Percentiles rank a stretch among this genome's conserved stretches.
phyloP scores from a whole-genome alignment of 2,329 filamentous ascomycete genomes.

The Aspergillus novofumigatus region DNA sequence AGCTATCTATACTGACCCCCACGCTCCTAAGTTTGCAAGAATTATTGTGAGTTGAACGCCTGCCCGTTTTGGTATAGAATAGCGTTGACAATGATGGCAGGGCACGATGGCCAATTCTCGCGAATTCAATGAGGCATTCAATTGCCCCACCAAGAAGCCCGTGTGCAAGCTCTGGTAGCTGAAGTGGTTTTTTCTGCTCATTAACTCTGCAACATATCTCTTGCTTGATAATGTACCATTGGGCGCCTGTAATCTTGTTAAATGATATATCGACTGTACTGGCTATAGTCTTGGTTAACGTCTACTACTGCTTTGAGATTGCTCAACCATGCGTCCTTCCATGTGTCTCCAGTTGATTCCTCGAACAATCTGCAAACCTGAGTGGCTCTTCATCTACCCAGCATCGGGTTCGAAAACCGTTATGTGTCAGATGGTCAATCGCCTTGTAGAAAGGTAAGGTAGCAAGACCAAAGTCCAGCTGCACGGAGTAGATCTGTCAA shows the following conservation, averaged over 20 bases:
- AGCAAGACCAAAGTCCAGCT: too few relatives aligned
- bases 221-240: background rate
- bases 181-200: background rate
- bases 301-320: background rate
- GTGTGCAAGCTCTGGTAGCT: constrained; percentile 66
- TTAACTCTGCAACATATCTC: background rate
- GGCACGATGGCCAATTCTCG: constrained; percentile 64
- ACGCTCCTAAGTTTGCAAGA: constrained; percentile 61
- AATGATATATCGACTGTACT: background rate
- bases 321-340: background rate
- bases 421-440: too few relatives aligned
- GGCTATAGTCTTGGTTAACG: background rate
- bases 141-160: constrained; percentile 61
- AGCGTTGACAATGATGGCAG: constrained; percentile 18
- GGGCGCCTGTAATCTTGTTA: background rate
- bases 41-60: constrained; percentile 39
- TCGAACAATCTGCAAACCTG: background rate
- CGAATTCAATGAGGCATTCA: constrained; percentile 64
- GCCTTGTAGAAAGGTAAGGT: too few relatives aligned
- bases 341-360: too few relatives aligned
- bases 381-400: too few relatives aligned
- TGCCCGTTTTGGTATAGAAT: constrained; percentile 9
- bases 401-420: too few relatives aligned
- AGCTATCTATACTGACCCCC: constrained; percentile 59
- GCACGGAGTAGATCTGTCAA: too few relatives aligned